These are phyloP conservation scores for Trichomonas tenax DNA, from an alignment of 208 protist genomes.

Conservation along the genomic window DNA sequence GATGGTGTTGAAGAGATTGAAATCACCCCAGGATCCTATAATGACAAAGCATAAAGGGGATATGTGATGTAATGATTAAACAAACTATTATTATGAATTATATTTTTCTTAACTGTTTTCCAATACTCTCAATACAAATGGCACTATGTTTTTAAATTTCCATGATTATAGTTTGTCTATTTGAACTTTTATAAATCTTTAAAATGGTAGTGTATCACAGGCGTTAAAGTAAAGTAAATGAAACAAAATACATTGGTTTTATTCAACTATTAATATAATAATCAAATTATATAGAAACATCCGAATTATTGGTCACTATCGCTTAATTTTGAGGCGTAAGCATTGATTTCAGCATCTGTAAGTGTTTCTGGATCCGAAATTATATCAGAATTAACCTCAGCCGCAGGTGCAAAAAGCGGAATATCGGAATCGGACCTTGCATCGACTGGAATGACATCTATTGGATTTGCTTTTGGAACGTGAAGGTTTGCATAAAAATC, in stretches of 20 bases:
- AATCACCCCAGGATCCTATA: background rate
- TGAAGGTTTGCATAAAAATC: background rate
- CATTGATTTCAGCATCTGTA: background rate
- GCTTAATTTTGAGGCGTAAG: background rate
- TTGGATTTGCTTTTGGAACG: background rate
- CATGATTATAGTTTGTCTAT: too few species aligned
- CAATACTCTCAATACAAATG: too few species aligned
- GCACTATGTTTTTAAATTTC: too few species aligned
- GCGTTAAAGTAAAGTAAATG: too few species aligned
- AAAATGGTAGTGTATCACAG: too few species aligned
- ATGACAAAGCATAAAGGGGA: background rate
- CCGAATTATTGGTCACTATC: background rate
- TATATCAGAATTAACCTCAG: background rate
- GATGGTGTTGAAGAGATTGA: background rate
- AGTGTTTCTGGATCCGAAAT: background rate
- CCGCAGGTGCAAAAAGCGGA: background rate
- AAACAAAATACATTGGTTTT: too few species aligned
- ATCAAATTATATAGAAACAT: background rate
- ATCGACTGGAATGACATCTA: background rate
- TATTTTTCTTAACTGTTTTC: too few species aligned
- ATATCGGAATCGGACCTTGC: background rate
- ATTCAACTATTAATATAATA: too few species aligned
- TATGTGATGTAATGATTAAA: too few species aligned
- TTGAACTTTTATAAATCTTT: too few species aligned
- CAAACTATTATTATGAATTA: too few species aligned